Conservation (phyloP, 805 yeast genomes). For the Jamesozyma rosinii region DNA sequence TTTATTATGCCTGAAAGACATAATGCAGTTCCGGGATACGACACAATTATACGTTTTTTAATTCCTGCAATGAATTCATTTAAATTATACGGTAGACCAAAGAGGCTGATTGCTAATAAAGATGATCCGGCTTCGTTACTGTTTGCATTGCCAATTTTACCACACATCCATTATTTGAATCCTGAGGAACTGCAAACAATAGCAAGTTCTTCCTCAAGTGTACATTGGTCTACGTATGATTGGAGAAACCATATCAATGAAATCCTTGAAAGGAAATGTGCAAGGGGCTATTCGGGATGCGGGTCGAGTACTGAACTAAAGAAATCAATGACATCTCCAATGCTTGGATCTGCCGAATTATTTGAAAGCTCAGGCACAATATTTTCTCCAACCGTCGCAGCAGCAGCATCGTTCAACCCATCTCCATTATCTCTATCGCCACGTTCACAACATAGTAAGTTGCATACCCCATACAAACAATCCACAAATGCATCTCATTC, state of each 20-base stretch:
- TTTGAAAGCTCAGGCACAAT: constrained; percentile 20
- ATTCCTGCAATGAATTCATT: constrained; percentile 65
- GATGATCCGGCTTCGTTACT: constrained; percentile 45
- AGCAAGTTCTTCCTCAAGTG: constrained; percentile 28
- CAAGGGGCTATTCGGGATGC: constrained; percentile 64
- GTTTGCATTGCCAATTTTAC: constrained; percentile 68
- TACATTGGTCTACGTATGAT: constrained; percentile 47
- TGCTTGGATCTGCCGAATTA: constrained; percentile 31
- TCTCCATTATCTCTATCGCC: neutral
- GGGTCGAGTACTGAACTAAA: constrained; percentile 57
- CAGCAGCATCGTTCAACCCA: neutral
- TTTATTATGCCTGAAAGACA: constrained; percentile 64
- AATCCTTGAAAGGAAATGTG: constrained; percentile 43
- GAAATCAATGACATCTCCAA: constrained; percentile 51
- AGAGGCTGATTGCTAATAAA: constrained; percentile 49
- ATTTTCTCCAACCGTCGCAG: constrained; percentile 11
- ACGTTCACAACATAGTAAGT: neutral
- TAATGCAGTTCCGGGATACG: constrained; percentile 62
- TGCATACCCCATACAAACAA: neutral
- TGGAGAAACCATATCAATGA: constrained; percentile 54
- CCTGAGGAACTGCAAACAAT: constrained; percentile 48
- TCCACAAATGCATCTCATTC: neutral
- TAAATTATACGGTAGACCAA: constrained; percentile 66
- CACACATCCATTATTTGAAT: constrained; percentile 53
- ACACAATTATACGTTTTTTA: constrained; percentile 61